Evolutionary conservation across 495 filamentous ascomycete species (phyloP).

Genomic region (Hypoxylon subgilvum): DNA sequence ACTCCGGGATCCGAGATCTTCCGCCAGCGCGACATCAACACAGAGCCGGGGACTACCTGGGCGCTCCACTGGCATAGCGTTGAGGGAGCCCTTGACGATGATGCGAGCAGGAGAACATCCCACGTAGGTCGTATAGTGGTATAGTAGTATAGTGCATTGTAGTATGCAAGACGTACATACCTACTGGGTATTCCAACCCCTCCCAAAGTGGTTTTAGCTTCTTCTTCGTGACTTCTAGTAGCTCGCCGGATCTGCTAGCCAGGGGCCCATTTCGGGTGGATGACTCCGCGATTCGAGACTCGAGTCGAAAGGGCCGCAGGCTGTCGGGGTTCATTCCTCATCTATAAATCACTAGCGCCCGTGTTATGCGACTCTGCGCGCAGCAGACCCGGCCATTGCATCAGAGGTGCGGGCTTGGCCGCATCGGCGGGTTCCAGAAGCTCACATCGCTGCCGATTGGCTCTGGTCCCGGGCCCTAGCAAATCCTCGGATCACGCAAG

Average conservation of each 20-base stretch:
- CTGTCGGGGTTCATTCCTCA: slow-evolving; percentile 31
- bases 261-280: slow-evolving; percentile 30
- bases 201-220: slow-evolving; percentile 29
- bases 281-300: slow-evolving; percentile 32
- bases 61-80: not conserved
- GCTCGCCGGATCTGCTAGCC: slow-evolving; percentile 30
- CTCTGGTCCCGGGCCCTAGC: slow-evolving; percentile 15
- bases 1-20: slow-evolving; percentile 39
- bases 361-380: slow-evolving; percentile 29
- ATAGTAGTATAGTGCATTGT: not conserved
- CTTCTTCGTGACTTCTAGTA: slow-evolving; percentile 37
- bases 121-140: too few species aligned
- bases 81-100: slow-evolving; percentile 1
- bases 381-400: slow-evolving; percentile 27
- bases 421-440: slow-evolving; percentile 40
- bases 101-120: slow-evolving; percentile 20
- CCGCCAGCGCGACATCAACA: slow-evolving; percentile 30
- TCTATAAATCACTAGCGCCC: slow-evolving; percentile 28
- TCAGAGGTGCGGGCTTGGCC: slow-evolving; percentile 32
- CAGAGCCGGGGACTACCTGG: not conserved
- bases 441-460: slow-evolving; percentile 36
- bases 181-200: slow-evolving; percentile 5
- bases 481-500: slow-evolving; percentile 18
- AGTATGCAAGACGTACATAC: slow-evolving; percentile 20
- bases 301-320: not conserved